These are phyloP conservation scores for Pleoardoris graminearum DNA, from an alignment of 2,329 filamentous ascomycete species.

Conservation along the genomic window DNA sequence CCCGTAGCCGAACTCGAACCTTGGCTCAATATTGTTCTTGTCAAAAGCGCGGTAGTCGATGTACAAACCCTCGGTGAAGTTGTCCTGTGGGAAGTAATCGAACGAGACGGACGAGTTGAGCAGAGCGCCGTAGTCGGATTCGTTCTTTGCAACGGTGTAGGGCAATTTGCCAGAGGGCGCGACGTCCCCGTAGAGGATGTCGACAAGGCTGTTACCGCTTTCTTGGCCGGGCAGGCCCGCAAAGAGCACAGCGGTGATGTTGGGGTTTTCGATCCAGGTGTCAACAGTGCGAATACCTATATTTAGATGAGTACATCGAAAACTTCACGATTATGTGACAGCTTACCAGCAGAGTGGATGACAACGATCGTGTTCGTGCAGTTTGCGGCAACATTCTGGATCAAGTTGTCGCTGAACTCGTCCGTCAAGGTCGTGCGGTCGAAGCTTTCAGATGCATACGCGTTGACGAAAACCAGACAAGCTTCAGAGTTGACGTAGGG, in stretches of 20 bases:
- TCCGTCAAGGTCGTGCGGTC: slow-evolving; percentile 30
- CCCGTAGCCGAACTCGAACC: slow-evolving; percentile 80
- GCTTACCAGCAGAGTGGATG: slow-evolving; percentile 42
- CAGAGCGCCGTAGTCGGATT: slow-evolving; percentile 68
- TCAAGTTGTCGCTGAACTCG: slow-evolving; percentile 36
- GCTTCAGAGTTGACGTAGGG: slow-evolving; percentile 47
- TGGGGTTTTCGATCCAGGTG: slow-evolving; percentile 72
- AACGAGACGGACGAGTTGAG: slow-evolving; percentile 55
- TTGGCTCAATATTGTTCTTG: slow-evolving; percentile 62
- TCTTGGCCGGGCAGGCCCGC: slow-evolving; percentile 71
- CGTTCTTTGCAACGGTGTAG: slow-evolving; percentile 44
- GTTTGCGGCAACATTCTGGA: slow-evolving; percentile 50
- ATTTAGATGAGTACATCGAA: slow-evolving; percentile 41
- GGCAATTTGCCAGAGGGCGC: slow-evolving; percentile 57
- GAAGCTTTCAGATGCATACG: slow-evolving; percentile 45
- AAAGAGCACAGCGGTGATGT: slow-evolving; percentile 81
- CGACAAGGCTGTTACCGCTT: slow-evolving; percentile 45
- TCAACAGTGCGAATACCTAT: slow-evolving; percentile 72
- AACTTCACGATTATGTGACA: slow-evolving; percentile 72
- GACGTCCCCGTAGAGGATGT: slow-evolving; percentile 46
- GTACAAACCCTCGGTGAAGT: slow-evolving; percentile 76
- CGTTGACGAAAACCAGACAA: slow-evolving; percentile 62
- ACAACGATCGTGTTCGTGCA: slow-evolving; percentile 58
- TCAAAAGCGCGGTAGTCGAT: slow-evolving; percentile 82
- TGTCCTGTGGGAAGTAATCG: slow-evolving; percentile 68